Evolutionary conservation across 139 green algal species (phyloP).

Genomic region (Micromonas pusilla): DNA sequence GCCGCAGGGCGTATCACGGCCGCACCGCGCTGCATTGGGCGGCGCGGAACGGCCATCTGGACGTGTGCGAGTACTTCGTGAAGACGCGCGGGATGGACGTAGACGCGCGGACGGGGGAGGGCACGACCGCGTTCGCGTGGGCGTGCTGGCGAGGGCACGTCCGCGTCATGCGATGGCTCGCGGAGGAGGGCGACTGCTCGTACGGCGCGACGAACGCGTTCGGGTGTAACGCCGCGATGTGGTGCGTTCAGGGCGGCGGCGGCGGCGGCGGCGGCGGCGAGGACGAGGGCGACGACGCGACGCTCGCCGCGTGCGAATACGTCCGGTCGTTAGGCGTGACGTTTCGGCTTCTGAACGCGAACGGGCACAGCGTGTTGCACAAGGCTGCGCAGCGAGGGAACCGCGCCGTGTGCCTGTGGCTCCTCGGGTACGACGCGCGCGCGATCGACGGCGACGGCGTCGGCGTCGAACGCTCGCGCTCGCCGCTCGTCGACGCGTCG

Average conservation of each 20-base stretch:
- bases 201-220: constrained; percentile 18
- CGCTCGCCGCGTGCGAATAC: background rate
- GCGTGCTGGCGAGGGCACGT: constrained; percentile 32
- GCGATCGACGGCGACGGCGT: too few species aligned
- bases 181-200: background rate
- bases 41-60: constrained; percentile 26
- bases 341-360: constrained; percentile 16
- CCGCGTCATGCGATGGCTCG: constrained; percentile 22
- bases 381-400: constrained; percentile 31
- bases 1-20: constrained; percentile 1
- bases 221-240: constrained; percentile 32
- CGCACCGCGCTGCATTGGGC: constrained; percentile 36
- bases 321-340: background rate
- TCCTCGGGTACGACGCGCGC: too few species aligned
- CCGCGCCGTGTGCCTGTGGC: constrained; percentile 26
- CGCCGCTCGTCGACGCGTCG: background rate
- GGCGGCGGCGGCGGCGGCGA: too few species aligned
- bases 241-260: constrained; percentile 19
- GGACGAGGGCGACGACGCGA: too few species aligned
- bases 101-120: constrained; percentile 27
- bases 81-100: constrained; percentile 16
- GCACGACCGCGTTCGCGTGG: constrained; percentile 33
- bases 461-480: too few species aligned
- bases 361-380: constrained; percentile 24
- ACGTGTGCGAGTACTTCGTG: constrained; percentile 28